Conservation (phyloP, 768 basidiomycete genomes). For the Lactarius akahatsu region DNA sequence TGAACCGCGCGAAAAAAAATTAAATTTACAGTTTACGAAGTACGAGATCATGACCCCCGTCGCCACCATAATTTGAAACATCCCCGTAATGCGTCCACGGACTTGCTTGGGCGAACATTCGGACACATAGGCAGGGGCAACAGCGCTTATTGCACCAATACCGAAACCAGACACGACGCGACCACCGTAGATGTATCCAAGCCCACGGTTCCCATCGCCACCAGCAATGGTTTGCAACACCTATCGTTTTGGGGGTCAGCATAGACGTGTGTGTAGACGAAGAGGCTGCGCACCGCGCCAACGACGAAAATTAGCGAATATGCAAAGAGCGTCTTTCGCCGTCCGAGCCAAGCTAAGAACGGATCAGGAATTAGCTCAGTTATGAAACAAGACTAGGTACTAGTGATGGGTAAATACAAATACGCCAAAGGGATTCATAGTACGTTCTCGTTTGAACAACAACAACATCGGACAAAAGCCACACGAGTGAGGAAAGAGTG, state of each 20-base stretch:
- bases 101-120: constrained; percentile 88
- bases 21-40: constrained; percentile 68
- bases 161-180: constrained; percentile 79
- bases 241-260: constrained; percentile 37
- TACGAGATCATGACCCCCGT: constrained; percentile 84
- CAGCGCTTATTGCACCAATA: constrained; percentile 80
- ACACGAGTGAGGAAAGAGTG: neutral
- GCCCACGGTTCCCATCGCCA: constrained; percentile 51
- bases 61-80: constrained; percentile 88
- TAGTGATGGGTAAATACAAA: neutral
- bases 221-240: constrained; percentile 69
- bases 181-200: constrained; percentile 74
- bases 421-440: neutral
- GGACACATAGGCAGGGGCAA: constrained; percentile 82
- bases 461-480: neutral
- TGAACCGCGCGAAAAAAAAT: neutral
- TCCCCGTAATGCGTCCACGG: constrained; percentile 79
- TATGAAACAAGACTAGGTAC: neutral
- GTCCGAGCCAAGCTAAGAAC: constrained; percentile 57
- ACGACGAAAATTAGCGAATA: constrained; percentile 65
- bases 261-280: constrained; percentile 1
- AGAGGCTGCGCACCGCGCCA: constrained; percentile 60
- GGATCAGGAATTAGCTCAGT: neutral
- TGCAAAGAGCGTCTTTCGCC: constrained; percentile 58
- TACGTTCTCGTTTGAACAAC: neutral